Conservation (phyloP, 805 yeast genomes). For the Teunomyces pallodes region DNA sequence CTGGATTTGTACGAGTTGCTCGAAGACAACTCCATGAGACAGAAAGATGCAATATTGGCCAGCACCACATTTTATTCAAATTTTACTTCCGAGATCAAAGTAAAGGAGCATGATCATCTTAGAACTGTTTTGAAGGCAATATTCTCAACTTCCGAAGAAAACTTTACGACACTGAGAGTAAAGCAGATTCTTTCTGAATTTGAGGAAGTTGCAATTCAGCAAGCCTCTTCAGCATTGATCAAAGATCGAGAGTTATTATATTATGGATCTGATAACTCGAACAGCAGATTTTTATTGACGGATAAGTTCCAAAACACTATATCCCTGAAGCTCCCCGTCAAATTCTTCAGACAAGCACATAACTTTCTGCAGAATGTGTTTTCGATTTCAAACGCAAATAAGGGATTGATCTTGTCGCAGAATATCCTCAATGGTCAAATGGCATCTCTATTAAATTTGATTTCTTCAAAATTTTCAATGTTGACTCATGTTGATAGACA, state of each 20-base stretch:
- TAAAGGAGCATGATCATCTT: constrained; percentile 29
- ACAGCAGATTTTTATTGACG: constrained; percentile 53
- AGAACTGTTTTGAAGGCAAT: constrained; percentile 51
- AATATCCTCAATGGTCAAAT: constrained; percentile 63
- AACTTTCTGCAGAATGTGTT: constrained; percentile 43
- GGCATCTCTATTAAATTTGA: constrained; percentile 56
- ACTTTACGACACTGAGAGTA: constrained; percentile 47
- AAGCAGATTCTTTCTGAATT: constrained; percentile 43
- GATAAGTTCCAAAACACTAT: constrained; percentile 48
- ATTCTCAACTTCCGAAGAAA: constrained; percentile 51
- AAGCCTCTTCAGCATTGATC: constrained; percentile 51
- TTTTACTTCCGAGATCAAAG: constrained; percentile 8
- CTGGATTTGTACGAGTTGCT: constrained; percentile 38
- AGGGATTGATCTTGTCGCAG: constrained; percentile 55
- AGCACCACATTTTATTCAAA: constrained; percentile 44
- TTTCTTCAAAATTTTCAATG: constrained; percentile 28
- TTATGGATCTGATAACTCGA: constrained; percentile 34
- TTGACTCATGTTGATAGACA: constrained; percentile 47
- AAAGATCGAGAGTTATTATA: constrained; percentile 55
- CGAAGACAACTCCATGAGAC: constrained; percentile 65
- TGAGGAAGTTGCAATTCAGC: constrained; percentile 46
- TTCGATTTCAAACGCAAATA: constrained; percentile 40
- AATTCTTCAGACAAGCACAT: constrained; percentile 45
- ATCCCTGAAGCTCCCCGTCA: constrained; percentile 32
- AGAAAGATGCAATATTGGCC: constrained; percentile 57